Evolutionary conservation across 1,139 yeast genomes (phyloP).

Genomic region (Candida sojae): DNA sequence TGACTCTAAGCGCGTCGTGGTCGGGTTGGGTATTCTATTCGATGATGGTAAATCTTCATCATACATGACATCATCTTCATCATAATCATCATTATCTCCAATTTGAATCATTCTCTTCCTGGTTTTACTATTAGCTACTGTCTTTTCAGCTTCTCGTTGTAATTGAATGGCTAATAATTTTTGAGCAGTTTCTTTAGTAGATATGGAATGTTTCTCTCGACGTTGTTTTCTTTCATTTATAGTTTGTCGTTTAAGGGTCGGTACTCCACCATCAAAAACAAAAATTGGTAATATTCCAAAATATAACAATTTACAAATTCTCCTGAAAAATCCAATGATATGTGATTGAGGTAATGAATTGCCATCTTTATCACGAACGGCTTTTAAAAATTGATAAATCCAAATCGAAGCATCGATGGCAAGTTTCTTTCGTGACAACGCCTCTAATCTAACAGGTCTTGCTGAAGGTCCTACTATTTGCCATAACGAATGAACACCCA

Average conservation of each 20-base stretch:
- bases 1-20: conserved; percentile 8
- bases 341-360: conserved; percentile 79
- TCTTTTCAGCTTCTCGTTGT: conserved; percentile 52
- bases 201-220: conserved; percentile 73
- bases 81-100: conserved; percentile 6
- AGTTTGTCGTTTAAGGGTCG: conserved; percentile 76
- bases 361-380: conserved; percentile 87
- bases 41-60: conserved; percentile 45
- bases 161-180: conserved; percentile 78
- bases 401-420: conserved; percentile 99
- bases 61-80: conserved; percentile 24
- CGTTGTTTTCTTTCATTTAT: conserved; percentile 68
- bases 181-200: conserved; percentile 75
- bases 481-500: conserved; percentile 99
- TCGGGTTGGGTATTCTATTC: conserved; percentile 9
- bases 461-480: conserved; percentile 89
- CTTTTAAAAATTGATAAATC: conserved; percentile 96
- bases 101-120: neutral
- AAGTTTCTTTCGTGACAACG: conserved; percentile 69
- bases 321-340: conserved; percentile 88
- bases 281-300: conserved; percentile 92
- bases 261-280: conserved; percentile 98
- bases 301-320: conserved; percentile 87
- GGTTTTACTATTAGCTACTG: conserved; percentile 2
- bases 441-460: conserved; percentile 85